Evolutionary conservation across 2,329 filamentous ascomycete species (phyloP).

Genomic region (Talaromyces atroroseus): DNA sequence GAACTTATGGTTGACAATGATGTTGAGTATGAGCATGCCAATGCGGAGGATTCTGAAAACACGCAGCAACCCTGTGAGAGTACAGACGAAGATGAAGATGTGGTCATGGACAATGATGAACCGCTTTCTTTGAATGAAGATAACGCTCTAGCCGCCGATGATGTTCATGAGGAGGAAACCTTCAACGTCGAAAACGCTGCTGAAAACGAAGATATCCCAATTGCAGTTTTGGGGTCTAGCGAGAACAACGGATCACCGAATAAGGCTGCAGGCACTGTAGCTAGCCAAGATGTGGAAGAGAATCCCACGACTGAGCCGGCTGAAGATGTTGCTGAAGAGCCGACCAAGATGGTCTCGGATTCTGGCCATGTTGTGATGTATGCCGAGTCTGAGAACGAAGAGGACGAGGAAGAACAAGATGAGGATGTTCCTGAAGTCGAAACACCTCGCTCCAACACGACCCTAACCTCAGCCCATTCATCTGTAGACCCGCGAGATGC

Average conservation of each 20-base stretch:
- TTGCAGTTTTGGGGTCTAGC: neutral
- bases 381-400: neutral
- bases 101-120: constrained; percentile 3
- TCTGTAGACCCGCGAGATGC: constrained; percentile 1
- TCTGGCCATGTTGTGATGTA: neutral
- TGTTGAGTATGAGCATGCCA: neutral
- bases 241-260: neutral
- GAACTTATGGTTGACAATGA: neutral
- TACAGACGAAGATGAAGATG: neutral
- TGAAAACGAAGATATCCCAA: constrained; percentile 1
- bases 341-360: neutral
- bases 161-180: constrained; percentile 1
- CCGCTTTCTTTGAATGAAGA: neutral
- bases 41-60: neutral
- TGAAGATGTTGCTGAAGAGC: neutral
- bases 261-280: neutral
- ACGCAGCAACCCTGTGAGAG: neutral
- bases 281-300: neutral
- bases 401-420: neutral
- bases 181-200: neutral
- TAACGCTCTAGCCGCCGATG: too few relatives aligned
- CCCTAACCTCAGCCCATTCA: neutral
- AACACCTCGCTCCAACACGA: neutral
- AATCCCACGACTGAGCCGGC: neutral
- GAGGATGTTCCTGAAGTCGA: neutral